phyloP scores from a whole-genome alignment of 2,329 filamentous ascomycete species.

The Colletotrichum echinochloae region DNA sequence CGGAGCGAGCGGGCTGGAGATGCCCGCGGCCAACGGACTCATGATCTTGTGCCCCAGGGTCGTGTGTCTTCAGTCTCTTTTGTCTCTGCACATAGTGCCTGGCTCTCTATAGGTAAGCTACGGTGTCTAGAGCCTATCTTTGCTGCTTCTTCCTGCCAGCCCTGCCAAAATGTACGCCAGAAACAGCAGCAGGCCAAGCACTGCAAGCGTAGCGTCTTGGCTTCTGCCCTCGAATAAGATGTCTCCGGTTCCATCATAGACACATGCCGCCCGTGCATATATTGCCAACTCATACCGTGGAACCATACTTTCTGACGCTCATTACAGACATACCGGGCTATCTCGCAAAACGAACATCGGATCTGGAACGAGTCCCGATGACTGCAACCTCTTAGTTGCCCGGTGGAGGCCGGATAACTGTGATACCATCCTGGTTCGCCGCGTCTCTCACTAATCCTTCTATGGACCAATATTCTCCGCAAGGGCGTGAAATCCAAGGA shows the following conservation, averaged over 20 bases:
- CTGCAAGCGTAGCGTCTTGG: not conserved
- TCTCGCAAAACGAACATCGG: not conserved
- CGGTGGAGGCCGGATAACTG: conserved; percentile 9
- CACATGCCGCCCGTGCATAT: not conserved
- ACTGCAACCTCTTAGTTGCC: conserved; percentile 6
- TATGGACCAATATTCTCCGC: not conserved
- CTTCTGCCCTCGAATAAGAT: not conserved
- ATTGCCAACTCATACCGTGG: not conserved
- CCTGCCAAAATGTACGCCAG: not conserved
- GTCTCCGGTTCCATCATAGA: not conserved
- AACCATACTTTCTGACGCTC: not conserved
- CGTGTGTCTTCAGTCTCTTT: not conserved
- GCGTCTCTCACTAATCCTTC: not conserved
- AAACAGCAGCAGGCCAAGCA: conserved; percentile 11
- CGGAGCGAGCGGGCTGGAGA: conserved; percentile 22
- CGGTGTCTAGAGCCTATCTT: not conserved
- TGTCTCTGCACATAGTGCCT: not conserved
- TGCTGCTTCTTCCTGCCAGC: not conserved
- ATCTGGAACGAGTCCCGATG: not conserved
- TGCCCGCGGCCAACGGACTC: not conserved
- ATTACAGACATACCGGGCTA: not conserved
- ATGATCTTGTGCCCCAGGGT: not conserved
- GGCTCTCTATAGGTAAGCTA: not conserved
- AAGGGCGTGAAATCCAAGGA: conserved; percentile 2
- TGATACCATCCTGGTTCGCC: not conserved